Evolutionary conservation across 2,329 filamentous ascomycete genomes (phyloP).

Genomic region (Trichoderma citrinoviride): DNA sequence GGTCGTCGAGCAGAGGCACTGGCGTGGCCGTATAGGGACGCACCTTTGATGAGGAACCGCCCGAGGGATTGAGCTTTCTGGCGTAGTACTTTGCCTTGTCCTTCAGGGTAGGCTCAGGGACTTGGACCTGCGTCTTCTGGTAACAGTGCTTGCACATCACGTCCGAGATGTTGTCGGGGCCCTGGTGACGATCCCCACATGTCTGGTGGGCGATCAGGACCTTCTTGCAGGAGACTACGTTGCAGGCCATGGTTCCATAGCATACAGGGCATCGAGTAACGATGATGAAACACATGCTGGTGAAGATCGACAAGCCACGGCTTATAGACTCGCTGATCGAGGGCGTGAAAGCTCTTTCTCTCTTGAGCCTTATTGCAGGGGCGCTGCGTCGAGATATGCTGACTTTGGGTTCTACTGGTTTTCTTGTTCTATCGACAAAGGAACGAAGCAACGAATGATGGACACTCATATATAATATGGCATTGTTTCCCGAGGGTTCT

Average conservation of each 20-base stretch:
- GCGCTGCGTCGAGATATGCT: not conserved
- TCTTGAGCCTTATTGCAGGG: not conserved
- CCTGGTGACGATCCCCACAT: constrained; percentile 5
- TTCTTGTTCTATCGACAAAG: not conserved
- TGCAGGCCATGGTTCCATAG: not conserved
- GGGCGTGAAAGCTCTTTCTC: not conserved
- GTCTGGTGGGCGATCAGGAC: not conserved
- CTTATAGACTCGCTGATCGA: not conserved
- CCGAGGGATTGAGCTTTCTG: not conserved
- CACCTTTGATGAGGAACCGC: constrained; percentile 5
- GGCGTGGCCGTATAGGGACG: not conserved
- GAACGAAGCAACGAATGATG: not conserved
- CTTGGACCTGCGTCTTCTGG: not conserved
- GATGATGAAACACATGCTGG: constrained; percentile 8
- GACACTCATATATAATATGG: not conserved
- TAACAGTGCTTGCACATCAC: constrained; percentile 9
- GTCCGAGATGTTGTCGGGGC: constrained; percentile 6
- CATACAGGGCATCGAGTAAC: constrained; percentile 3
- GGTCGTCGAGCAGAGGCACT: not conserved
- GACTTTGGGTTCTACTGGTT: too few species aligned
- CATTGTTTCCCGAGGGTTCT: not conserved
- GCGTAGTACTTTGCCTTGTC: constrained; percentile 13
- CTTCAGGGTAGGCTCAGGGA: not conserved
- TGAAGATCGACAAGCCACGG: not conserved
- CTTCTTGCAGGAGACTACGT: constrained; percentile 2